These are phyloP conservation scores for Paxillus ammoniavirescens DNA, from an alignment of 768 basidiomycete species.

Conservation along the genomic window DNA sequence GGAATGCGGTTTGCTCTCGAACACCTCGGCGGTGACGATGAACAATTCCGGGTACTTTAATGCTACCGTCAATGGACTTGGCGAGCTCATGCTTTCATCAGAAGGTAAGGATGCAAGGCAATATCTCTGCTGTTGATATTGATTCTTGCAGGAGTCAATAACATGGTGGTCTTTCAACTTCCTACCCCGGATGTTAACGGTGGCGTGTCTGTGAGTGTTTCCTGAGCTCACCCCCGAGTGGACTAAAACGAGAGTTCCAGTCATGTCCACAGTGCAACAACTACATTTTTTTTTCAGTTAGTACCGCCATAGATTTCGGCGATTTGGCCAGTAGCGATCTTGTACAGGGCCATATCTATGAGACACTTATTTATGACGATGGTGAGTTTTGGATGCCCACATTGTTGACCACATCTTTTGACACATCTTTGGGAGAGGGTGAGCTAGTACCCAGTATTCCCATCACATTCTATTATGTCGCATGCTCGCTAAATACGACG, in stretches of 20 bases:
- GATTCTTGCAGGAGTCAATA: not conserved
- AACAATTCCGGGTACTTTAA: not conserved
- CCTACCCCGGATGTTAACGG: no score
- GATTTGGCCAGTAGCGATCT: not conserved
- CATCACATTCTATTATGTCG: slow-evolving; percentile 1
- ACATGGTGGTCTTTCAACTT: no score
- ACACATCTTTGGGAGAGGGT: not conserved
- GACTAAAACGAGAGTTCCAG: no score
- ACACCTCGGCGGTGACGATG: not conserved
- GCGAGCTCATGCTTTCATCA: not conserved
- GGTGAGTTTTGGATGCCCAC: not conserved
- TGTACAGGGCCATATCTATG: not conserved
- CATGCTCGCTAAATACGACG: slow-evolving; percentile 5
- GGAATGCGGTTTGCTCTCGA: slow-evolving; percentile 14
- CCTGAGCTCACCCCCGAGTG: no score
- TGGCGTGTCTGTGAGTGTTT: no score
- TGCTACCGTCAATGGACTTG: slow-evolving; percentile 6
- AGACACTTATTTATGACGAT: no score
- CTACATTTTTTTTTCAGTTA: not conserved
- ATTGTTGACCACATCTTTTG: not conserved
- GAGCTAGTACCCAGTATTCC: not conserved
- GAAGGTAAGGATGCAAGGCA: not conserved
- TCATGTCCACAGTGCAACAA: not conserved
- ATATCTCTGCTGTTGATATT: not conserved
- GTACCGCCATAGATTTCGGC: slow-evolving; percentile 1